phyloP scores from a whole-genome alignment of 495 filamentous ascomycete species.

The Choiromyces venosus region DNA sequence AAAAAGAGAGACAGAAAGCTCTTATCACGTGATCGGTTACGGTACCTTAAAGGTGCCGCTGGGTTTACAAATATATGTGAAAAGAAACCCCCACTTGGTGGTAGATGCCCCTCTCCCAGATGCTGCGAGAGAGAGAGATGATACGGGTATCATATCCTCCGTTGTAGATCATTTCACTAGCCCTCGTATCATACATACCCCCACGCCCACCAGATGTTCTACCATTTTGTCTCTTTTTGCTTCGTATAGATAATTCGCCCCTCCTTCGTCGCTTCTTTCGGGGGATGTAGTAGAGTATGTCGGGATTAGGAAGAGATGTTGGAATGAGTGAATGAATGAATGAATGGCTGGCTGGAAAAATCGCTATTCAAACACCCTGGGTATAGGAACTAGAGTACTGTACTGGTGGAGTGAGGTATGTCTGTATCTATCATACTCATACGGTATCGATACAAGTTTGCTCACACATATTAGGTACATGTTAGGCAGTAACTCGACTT shows the following conservation, averaged over 20 bases:
- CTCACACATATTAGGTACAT: no score
- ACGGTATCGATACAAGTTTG: no score
- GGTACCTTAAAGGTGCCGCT: no score
- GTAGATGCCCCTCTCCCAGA: not conserved
- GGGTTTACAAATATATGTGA: not conserved
- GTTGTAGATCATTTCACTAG: not conserved
- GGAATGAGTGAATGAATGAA: not conserved
- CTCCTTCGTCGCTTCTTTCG: not conserved
- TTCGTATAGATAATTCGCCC: not conserved
- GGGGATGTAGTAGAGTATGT: not conserved
- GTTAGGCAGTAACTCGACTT: not conserved
- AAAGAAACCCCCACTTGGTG: not conserved
- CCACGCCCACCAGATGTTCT: not conserved
- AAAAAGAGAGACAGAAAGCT: not conserved
- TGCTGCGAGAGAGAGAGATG: not conserved
- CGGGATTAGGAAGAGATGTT: not conserved
- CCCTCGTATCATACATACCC: not conserved
- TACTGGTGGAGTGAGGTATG: not conserved
- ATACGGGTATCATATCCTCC: not conserved
- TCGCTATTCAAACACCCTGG: no score
- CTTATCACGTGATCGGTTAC: not conserved
- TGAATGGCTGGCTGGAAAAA: not conserved
- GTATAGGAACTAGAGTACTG: not conserved
- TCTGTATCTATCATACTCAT: not conserved
- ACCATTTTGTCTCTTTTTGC: not conserved